phyloP scores from a whole-genome alignment of 2,329 filamentous ascomycete genomes.

The Apiospora hydei region DNA sequence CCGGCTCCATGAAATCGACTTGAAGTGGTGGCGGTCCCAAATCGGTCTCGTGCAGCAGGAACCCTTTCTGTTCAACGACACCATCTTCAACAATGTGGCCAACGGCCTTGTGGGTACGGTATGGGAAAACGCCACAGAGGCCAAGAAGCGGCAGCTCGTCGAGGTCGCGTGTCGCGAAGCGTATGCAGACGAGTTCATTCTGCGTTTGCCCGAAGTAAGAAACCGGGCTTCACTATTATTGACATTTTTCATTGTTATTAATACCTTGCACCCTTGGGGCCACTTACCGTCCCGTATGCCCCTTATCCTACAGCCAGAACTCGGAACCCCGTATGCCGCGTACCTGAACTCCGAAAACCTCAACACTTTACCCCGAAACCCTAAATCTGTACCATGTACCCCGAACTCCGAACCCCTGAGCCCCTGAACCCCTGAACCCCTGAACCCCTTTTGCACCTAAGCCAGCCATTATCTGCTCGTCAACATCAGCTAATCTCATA shows the following conservation, averaged over 20 bases:
- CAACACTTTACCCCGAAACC: too few relatives aligned
- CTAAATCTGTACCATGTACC: not conserved
- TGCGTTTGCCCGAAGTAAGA: conserved; percentile 53
- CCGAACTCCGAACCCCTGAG: not conserved
- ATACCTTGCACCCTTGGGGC: too few relatives aligned
- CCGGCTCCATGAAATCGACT: conserved; percentile 80
- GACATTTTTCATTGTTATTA: too few relatives aligned
- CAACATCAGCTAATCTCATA: not conserved
- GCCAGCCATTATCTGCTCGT: not conserved
- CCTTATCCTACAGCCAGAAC: too few relatives aligned
- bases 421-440: not conserved
- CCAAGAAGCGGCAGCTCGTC: conserved; percentile 61
- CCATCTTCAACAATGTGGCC: conserved; percentile 57
- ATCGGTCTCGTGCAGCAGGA: conserved; percentile 92
- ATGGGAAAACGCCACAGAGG: conserved; percentile 67
- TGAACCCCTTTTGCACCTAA: not conserved
- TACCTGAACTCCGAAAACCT: too few relatives aligned
- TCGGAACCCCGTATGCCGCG: not conserved
- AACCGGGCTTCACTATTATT: too few relatives aligned
- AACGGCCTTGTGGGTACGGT: conserved; percentile 84
- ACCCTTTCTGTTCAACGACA: conserved; percentile 81
- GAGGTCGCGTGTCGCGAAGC: conserved; percentile 63
- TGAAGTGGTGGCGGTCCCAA: conserved; percentile 83
- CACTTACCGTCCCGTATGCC: too few relatives aligned
- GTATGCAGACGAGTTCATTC: conserved; percentile 65